Percentiles rank a stretch among this genome's conserved stretches.
Conservation (phyloP, 305 asterid genomes). For the Plantago coronopus region DNA sequence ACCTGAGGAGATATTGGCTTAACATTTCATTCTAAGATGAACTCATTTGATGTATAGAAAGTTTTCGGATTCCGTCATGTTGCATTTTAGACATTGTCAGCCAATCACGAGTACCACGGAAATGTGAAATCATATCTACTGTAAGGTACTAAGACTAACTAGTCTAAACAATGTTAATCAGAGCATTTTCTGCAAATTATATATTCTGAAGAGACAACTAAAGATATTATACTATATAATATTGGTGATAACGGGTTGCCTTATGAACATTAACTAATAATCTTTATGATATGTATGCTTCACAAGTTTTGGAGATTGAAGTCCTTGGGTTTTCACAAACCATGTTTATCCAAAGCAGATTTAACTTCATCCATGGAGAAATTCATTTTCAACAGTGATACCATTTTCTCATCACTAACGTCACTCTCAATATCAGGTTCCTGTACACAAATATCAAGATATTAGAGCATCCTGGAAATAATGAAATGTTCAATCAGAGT, state of each 20-base stretch:
- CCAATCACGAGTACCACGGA: slow-evolving; percentile 4
- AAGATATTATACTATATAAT: no score
- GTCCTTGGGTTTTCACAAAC: slow-evolving; percentile 40
- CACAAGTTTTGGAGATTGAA: slow-evolving; percentile 27
- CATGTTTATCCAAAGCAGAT: slow-evolving; percentile 75
- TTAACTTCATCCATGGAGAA: slow-evolving; percentile 68
- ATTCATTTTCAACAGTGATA: slow-evolving; percentile 67
- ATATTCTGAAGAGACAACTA: background rate
- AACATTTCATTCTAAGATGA: background rate
- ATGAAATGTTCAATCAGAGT: background rate
- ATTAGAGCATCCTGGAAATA: slow-evolving; percentile 10
- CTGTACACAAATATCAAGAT: slow-evolving; percentile 38
- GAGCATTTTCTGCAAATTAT: slow-evolving; percentile 4
- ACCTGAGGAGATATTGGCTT: background rate
- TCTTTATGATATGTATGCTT: slow-evolving; percentile 23
- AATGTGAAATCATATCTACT: background rate
- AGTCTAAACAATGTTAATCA: background rate
- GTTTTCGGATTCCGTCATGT: background rate
- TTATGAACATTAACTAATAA: no score
- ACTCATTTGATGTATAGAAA: no score
- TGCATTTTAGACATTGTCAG: background rate
- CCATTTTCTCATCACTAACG: slow-evolving; percentile 45
- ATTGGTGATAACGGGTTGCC: no score
- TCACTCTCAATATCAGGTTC: slow-evolving; percentile 47
- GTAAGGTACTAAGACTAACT: no score